phyloP scores from a whole-genome alignment of 2,329 filamentous ascomycete species.

The Pseudogymnoascus destructans region DNA sequence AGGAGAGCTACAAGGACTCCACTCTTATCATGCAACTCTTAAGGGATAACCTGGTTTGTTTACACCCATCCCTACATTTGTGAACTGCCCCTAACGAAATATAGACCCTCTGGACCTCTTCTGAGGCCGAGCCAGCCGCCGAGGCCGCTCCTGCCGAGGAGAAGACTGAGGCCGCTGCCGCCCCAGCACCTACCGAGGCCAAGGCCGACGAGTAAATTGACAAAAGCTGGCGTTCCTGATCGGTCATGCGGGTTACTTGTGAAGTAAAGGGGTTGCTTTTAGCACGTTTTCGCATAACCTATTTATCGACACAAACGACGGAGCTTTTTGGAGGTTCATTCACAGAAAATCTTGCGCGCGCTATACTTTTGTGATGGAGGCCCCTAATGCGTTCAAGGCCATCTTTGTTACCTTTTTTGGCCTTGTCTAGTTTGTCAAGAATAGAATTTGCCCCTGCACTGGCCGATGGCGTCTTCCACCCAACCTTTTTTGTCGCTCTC shows the following conservation, averaged over 20 bases:
- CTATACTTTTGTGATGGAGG: constrained; percentile 15
- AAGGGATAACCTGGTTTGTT: constrained; percentile 66
- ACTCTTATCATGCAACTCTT: constrained; percentile 99
- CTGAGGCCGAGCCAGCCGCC: constrained; percentile 76
- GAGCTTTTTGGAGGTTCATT: constrained; percentile 23
- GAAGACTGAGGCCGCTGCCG: constrained; percentile 41
- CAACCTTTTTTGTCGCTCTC: constrained; percentile 1
- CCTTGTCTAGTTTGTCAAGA: constrained; percentile 5
- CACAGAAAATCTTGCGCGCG: constrained; percentile 21
- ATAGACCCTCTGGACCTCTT: constrained; percentile 97
- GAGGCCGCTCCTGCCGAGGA: constrained; percentile 38
- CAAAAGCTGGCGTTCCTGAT: constrained; percentile 24
- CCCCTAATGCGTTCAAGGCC: constrained; percentile 3
- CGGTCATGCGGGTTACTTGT: constrained; percentile 23
- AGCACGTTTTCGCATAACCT: constrained; percentile 23
- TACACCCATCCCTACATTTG: background rate
- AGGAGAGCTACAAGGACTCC: constrained; percentile 98
- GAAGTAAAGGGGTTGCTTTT: constrained; percentile 21
- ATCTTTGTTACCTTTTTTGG: background rate
- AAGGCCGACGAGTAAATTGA: constrained; percentile 25
- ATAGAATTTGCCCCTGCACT: constrained; percentile 7
- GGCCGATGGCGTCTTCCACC: constrained; percentile 14
- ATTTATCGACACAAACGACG: constrained; percentile 15
- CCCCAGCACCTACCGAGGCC: constrained; percentile 34
- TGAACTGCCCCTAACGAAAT: constrained; percentile 23